Evolutionary conservation across 805 yeast species (phyloP).

Genomic region (Zygosaccharomyces lentus): DNA sequence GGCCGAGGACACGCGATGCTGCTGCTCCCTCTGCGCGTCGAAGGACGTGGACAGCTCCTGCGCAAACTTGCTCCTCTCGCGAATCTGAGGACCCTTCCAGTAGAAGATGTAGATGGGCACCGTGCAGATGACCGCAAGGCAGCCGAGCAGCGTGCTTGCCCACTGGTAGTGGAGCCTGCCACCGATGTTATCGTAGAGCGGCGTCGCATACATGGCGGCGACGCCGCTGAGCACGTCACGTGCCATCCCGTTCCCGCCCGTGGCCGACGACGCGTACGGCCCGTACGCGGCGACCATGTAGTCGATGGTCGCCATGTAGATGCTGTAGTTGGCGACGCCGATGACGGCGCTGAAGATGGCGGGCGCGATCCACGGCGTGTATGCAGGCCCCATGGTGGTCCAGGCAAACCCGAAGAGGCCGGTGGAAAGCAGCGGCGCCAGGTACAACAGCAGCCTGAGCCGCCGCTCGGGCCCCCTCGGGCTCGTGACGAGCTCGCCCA

Average conservation of each 20-base stretch:
- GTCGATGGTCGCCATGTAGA: conserved; percentile 10
- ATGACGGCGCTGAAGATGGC: conserved; percentile 9
- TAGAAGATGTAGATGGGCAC: conserved; percentile 9
- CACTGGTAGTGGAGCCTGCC: conserved; percentile 10
- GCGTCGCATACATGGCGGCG: conserved; percentile 12
- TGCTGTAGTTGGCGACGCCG: conserved; percentile 10
- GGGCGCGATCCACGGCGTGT: conserved; percentile 11
- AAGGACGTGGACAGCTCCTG: conserved; percentile 4
- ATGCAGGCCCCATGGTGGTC: conserved; percentile 10
- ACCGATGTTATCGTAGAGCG: conserved; percentile 9
- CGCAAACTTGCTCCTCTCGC: conserved; percentile 8
- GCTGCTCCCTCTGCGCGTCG: conserved; percentile 1
- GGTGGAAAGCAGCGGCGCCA: conserved; percentile 8
- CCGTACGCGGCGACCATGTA: conserved; percentile 12
- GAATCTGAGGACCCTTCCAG: conserved; percentile 7
- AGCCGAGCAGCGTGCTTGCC: conserved; percentile 10
- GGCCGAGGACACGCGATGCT: too few species aligned
- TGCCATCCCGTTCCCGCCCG: conserved; percentile 11
- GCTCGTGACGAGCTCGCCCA: conserved; percentile 4
- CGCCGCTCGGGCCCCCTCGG: conserved; percentile 10
- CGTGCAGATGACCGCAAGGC: conserved; percentile 9
- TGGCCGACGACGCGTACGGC: conserved; percentile 10
- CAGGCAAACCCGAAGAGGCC: conserved; percentile 11
- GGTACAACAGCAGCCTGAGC: conserved; percentile 2
- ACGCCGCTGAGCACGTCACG: conserved; percentile 12